These are phyloP conservation scores for Saturnispora dispora DNA, from an alignment of 805 yeast species.

Conservation along the genomic window DNA sequence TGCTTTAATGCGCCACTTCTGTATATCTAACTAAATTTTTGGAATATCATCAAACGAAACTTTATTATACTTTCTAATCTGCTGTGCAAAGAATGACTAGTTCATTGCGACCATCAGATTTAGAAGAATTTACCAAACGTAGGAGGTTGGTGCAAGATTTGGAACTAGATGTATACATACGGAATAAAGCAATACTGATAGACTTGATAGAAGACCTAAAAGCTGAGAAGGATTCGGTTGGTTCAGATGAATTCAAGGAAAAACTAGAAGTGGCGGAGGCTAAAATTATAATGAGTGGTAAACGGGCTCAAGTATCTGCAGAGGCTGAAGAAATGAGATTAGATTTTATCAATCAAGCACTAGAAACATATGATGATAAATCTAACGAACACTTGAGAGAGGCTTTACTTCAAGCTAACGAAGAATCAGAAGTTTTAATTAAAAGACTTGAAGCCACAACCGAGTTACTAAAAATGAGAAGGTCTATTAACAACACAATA, in stretches of 20 bases:
- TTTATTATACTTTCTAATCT: background rate
- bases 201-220: slow-evolving; percentile 12
- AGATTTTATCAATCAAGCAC: slow-evolving; percentile 14
- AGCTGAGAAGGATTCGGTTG: slow-evolving; percentile 12
- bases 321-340: slow-evolving; percentile 12
- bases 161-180: slow-evolving; percentile 22
- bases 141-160: slow-evolving; percentile 25
- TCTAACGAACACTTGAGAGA: slow-evolving; percentile 15
- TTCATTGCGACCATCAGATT: slow-evolving; percentile 8
- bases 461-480: slow-evolving; percentile 19
- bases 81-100: background rate
- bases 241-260: slow-evolving; percentile 13
- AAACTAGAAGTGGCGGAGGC: slow-evolving; percentile 10
- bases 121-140: slow-evolving; percentile 20
- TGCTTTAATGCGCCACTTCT: background rate
- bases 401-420: slow-evolving; percentile 16
- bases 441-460: slow-evolving; percentile 17
- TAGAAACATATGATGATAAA: slow-evolving; percentile 16
- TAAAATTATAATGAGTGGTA: background rate
- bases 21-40: background rate
- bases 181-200: slow-evolving; percentile 17
- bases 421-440: slow-evolving; percentile 16
- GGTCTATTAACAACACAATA: slow-evolving; percentile 19
- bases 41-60: background rate
- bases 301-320: background rate